Evolutionary conservation across 495 filamentous ascomycete genomes (phyloP).

Genomic region (Neurospora sp.): DNA sequence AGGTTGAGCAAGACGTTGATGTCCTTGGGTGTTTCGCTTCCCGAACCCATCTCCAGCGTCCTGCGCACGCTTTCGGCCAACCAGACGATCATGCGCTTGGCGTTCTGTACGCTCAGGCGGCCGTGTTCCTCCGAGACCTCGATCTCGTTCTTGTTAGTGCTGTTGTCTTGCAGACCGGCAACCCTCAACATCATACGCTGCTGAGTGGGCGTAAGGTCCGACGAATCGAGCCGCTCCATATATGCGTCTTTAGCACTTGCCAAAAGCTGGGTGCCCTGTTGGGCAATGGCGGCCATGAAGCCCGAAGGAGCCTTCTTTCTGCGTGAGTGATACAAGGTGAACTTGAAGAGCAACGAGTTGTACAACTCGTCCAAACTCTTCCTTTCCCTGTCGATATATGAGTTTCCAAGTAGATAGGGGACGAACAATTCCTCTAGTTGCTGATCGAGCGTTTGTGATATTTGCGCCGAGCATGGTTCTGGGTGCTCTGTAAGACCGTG

Average conservation of each 20-base stretch:
- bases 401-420: constrained; percentile 86
- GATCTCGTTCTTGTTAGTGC: constrained; percentile 58
- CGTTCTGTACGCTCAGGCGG: constrained; percentile 65
- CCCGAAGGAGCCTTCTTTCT: constrained; percentile 74
- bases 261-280: constrained; percentile 73
- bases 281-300: constrained; percentile 83
- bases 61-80: constrained; percentile 92
- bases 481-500: constrained; percentile 95
- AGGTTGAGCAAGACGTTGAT: constrained; percentile 78
- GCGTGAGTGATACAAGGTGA: constrained; percentile 81
- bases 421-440: constrained; percentile 95
- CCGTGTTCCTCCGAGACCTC: constrained; percentile 87
- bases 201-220: constrained; percentile 73
- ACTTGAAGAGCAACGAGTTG: constrained; percentile 88
- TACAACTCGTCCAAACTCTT: constrained; percentile 85
- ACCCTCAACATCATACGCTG: constrained; percentile 78
- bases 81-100: constrained; percentile 97
- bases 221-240: constrained; percentile 72
- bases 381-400: constrained; percentile 91
- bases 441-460: constrained; percentile 77
- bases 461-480: constrained; percentile 79
- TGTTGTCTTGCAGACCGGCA: constrained; percentile 55
- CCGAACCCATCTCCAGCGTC: constrained; percentile 76
- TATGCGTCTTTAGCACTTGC: constrained; percentile 76
- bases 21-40: constrained; percentile 87